phyloP scores from a whole-genome alignment of 164 flowering plant species.

The Brasenia schreberi region DNA sequence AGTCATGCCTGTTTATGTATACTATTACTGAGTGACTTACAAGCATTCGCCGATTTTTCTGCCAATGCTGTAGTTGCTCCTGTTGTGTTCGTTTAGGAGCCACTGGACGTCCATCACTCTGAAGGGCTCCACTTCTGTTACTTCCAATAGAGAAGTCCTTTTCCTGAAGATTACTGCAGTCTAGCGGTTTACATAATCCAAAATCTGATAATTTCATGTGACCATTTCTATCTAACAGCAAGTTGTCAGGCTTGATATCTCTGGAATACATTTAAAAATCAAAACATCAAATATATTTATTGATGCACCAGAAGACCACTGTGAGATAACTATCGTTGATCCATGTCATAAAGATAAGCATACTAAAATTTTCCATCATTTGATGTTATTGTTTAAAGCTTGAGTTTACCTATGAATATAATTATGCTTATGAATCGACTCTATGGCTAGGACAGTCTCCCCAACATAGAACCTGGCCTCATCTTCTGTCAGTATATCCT shows the following conservation, averaged over 20 bases:
- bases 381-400: no score
- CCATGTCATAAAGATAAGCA: neutral
- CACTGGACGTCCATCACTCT: slow-evolving; percentile 12
- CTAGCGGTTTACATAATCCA: slow-evolving; percentile 36
- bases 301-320: neutral
- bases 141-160: slow-evolving; percentile 14
- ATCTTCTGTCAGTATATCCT: slow-evolving; percentile 38
- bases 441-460: slow-evolving; percentile 36
- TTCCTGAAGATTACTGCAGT: slow-evolving; percentile 22
- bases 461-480: slow-evolving; percentile 41
- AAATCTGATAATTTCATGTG: slow-evolving; percentile 39
- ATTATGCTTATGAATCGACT: slow-evolving; percentile 43
- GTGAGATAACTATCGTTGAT: neutral
- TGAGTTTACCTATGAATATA: slow-evolving; percentile 25
- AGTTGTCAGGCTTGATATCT: slow-evolving; percentile 40
- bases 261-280: slow-evolving; percentile 6
- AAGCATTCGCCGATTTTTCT: slow-evolving; percentile 27
- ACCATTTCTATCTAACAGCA: slow-evolving; percentile 30
- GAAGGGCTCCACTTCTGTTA: slow-evolving; percentile 11
- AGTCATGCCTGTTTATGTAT: no score
- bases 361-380: no score
- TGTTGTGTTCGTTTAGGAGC: slow-evolving; percentile 27
- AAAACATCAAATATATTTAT: neutral
- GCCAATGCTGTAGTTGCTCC: slow-evolving; percentile 27
- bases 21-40: no score